Conservation (phyloP, 2,329 filamentous ascomycete genomes). For the Aspergillus fumigatiaffinis region DNA sequence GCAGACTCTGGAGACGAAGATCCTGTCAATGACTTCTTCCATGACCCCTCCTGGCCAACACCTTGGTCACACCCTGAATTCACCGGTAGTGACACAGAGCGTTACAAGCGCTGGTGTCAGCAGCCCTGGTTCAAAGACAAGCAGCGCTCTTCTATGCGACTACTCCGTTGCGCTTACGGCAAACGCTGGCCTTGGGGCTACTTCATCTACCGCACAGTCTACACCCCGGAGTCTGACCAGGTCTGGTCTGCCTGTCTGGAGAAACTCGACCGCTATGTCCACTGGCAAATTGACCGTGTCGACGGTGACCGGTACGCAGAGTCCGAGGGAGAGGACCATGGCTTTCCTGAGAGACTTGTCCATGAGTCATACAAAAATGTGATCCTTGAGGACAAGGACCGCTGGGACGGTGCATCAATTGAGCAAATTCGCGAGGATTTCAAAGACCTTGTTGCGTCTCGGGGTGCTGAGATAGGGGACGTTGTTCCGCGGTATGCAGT, state of each 20-base stretch:
- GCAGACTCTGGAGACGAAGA: not conserved
- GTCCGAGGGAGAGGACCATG: not conserved
- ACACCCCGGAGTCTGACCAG: constrained; percentile 18
- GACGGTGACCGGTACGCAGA: not conserved
- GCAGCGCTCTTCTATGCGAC: not conserved
- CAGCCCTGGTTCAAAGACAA: not conserved
- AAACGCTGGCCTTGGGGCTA: constrained; percentile 11
- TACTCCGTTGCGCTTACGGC: not conserved
- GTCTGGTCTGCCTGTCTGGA: constrained; percentile 11
- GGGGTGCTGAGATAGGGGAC: not conserved
- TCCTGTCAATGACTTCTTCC: not conserved
- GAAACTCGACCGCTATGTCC: constrained; percentile 14
- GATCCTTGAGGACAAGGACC: constrained; percentile 2
- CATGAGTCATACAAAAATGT: constrained; percentile 4
- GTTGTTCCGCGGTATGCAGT: not conserved
- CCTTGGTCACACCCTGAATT: not conserved
- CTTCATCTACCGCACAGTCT: constrained; percentile 20
- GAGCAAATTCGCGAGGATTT: constrained; percentile 6
- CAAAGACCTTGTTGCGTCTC: not conserved
- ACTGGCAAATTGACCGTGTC: constrained; percentile 6
- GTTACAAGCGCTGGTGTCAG: not conserved
- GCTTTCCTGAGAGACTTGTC: constrained; percentile 2
- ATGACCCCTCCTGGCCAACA: not conserved
- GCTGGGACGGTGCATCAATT: constrained; percentile 3
- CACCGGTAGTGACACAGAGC: not conserved